These are phyloP conservation scores for Westerdykella aurantiaca DNA, from an alignment of 2,329 filamentous ascomycete species.

Conservation along the genomic window DNA sequence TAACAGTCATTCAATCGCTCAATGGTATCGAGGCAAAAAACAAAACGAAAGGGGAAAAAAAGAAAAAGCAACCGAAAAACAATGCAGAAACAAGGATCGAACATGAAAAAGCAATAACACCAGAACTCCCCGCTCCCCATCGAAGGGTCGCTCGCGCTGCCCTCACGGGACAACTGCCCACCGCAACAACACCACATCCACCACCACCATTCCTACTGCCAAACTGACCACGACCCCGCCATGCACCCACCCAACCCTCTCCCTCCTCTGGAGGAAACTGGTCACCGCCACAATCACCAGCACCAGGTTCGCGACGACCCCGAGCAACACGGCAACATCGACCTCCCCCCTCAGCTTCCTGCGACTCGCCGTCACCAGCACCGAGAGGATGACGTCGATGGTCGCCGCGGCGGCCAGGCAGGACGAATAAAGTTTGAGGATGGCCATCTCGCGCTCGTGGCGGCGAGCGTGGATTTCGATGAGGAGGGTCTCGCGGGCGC, in stretches of 20 bases:
- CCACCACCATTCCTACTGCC: constrained; percentile 19
- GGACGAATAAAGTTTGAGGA: constrained; percentile 43
- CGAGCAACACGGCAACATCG: constrained; percentile 65
- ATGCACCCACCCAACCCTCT: constrained; percentile 29
- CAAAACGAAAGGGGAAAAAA: too few relatives aligned
- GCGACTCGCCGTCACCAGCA: constrained; percentile 62
- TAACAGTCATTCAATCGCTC: too few relatives aligned
- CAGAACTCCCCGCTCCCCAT: constrained; percentile 9
- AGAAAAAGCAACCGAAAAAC: too few relatives aligned
- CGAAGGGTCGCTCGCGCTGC: too few relatives aligned
- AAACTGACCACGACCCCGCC: constrained; percentile 23
- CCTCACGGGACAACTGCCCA: constrained; percentile 12
- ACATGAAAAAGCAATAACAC: too few relatives aligned
- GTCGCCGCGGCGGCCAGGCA: constrained; percentile 54
- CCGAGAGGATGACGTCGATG: constrained; percentile 58
- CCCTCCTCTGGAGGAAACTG: constrained; percentile 28
- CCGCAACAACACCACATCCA: constrained; percentile 26
- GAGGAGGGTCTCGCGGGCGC: constrained; percentile 46
- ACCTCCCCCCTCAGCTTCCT: constrained; percentile 66
- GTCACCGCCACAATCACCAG: constrained; percentile 25
- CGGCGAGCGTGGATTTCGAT: constrained; percentile 25
- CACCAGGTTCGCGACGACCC: constrained; percentile 59
- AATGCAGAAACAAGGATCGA: too few relatives aligned
- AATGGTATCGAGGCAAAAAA: too few relatives aligned
- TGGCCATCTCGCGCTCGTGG: constrained; percentile 31